Base-by-base conservation (phyloP, 495 filamentous ascomycete species). In the Pyronema omphalodes region DNA sequence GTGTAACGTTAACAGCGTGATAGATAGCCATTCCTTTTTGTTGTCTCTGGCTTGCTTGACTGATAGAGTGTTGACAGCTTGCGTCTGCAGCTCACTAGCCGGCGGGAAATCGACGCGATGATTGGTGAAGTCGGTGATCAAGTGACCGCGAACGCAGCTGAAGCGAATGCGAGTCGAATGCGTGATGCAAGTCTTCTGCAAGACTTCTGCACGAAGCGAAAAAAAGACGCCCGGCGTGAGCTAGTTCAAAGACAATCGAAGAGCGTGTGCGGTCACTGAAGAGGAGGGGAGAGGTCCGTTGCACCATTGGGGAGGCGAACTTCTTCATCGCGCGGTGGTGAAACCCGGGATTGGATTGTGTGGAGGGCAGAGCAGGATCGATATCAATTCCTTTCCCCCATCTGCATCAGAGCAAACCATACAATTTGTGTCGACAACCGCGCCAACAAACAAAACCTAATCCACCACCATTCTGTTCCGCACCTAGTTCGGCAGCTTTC, bases 61-160 rank as follows among this genome's bases (percentile, higher is more conserved):
- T 63, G 59, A 63, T 60, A 63, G 60, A 48, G 12, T 52, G 19
- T 63, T 63, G 61, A 63, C 61, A 63, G 61, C 61, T 63, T 60
- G 60, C 54, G 61, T 63, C 54, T 58, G 61, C 60, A 63, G 55
- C 58, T 57, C 57, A 59, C 57, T 54, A 59, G 39, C 39, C 39
- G 39, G 39, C 39, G 39, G 39, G 15, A 17, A 17, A 12, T 43
- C 14, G 14, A 19, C 44, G 17, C 44, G 44, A 19, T 17, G 44
- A 52, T 19, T 62, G 60, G 59, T 59, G 53, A 58, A 45, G 40
- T 50, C 55, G 60, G 52, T 63, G 61, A 63, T 63, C 61, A 62
- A 59, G 53, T 62, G 61, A 63, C 57, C 59, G 61, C 2, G 51
- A 44, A 56, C 53, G 46, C 51, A 60, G 58, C 58, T 60, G 58